Evolutionary conservation across 2,329 filamentous ascomycete species (phyloP).

Genomic region (Curvularia eragrostidis): DNA sequence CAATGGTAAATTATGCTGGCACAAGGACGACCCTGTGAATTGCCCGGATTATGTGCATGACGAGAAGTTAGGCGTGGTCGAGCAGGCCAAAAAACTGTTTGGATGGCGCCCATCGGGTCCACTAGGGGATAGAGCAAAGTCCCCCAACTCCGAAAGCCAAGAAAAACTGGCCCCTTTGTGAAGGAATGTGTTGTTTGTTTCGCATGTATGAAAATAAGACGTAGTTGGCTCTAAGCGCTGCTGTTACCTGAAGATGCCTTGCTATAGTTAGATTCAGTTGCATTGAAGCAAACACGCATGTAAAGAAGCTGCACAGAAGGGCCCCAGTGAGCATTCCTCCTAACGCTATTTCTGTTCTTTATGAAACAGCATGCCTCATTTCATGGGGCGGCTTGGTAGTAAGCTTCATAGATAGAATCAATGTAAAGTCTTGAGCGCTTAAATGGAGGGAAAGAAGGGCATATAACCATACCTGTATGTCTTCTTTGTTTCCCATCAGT

Average conservation of each 20-base stretch:
- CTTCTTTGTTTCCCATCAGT: neutral
- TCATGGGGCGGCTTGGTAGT: neutral
- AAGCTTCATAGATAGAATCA: conserved; percentile 1
- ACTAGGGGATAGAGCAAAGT: neutral
- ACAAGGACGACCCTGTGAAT: neutral
- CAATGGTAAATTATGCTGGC: conserved; percentile 1
- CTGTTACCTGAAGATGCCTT: neutral
- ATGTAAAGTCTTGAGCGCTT: neutral
- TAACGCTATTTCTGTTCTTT: neutral
- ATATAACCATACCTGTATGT: neutral
- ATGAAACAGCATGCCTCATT: neutral
- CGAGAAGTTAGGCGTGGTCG: neutral
- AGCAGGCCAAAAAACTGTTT: neutral
- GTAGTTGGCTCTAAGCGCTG: neutral
- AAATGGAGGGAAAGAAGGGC: neutral
- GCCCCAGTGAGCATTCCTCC: neutral
- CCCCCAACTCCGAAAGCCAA: neutral
- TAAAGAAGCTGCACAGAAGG: neutral
- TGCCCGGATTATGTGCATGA: neutral
- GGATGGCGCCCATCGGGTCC: neutral
- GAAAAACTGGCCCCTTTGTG: conserved; percentile 1
- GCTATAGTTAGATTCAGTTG: neutral
- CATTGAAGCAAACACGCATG: neutral
- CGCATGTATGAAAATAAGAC: neutral
- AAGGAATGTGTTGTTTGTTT: neutral